A percentile compares a stretch with the other conserved stretches of the same genome.
Conservation (phyloP, 2,329 filamentous ascomycete species). For the Cytospora schulzeri region DNA sequence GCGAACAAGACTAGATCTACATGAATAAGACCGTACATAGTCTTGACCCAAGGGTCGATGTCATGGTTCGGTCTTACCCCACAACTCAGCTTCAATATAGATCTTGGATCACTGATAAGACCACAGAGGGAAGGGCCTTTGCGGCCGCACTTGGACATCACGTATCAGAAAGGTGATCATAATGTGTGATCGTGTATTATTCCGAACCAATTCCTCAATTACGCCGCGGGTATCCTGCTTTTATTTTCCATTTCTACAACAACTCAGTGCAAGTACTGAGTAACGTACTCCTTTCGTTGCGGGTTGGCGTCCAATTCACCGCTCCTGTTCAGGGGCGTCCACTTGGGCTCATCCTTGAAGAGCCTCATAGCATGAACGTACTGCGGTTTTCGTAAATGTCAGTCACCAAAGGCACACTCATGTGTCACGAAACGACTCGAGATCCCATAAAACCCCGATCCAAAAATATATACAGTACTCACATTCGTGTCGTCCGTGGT, state of each 20-base stretch:
- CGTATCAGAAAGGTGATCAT: background rate
- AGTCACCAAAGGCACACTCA: background rate
- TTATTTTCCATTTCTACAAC: background rate
- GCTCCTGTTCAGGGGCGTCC: conserved; percentile 87
- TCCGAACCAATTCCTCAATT: background rate
- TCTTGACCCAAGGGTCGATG: background rate
- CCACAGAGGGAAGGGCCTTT: background rate
- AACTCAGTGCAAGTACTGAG: conserved; percentile 42
- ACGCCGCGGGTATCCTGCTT: background rate
- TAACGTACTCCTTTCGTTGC: conserved; percentile 77
- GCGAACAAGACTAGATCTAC: conserved; percentile 10
- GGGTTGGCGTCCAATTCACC: conserved; percentile 76
- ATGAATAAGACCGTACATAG: conserved; percentile 6
- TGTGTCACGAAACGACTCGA: background rate
- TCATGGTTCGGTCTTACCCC: background rate
- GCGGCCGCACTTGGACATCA: background rate
- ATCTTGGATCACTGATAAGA: background rate
- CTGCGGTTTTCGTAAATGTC: conserved; percentile 48
- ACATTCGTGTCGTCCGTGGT: conserved; percentile 92
- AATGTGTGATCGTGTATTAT: background rate
- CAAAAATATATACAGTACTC: conserved; percentile 50
- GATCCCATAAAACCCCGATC: background rate
- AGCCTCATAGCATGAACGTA: conserved; percentile 94
- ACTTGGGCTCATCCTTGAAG: conserved; percentile 98
- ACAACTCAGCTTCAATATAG: background rate